Evolutionary conservation across 805 yeast genomes (phyloP), one percentile per base, ranked within the genome.

Genomic region (Sungouiella blattae): DNA sequence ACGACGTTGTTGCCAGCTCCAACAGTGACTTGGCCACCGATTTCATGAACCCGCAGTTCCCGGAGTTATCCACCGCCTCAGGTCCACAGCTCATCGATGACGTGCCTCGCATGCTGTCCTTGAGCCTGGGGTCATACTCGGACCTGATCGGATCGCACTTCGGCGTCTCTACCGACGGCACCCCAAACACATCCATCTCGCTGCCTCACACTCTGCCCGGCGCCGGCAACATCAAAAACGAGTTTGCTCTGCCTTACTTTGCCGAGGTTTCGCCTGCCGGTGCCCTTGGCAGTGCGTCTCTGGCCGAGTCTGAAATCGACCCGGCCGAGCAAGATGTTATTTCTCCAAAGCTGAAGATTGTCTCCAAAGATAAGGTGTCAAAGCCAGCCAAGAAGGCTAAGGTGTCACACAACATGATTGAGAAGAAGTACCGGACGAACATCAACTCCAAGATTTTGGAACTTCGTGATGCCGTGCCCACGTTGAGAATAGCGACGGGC

Each of bases 351-450:
- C 16, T 13, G 26, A 17, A 25, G 26, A 26, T 26, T 12, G 21
- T 23, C 6, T 4, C 23, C 28, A 32, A 34, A 31, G 32, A 31
- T 28, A 58, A 55, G 39, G 55, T 66, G 13, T 34, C 63, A 4
- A 77, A 75, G 46, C 74, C 77, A 4, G 69, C 62, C 41, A 67
- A 67, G 39, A 78, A 77, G 55, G 75, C 73, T 36, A 73, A 81
- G 58, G 68, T 80, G 1, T 73, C 86, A 6, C 94, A 85, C 60
- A 85, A 84, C 52, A 77, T 83, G 69, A 80, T 85, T 46, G 94
- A 86, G 54, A 84, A 84, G 60, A 80, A 83, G 52, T 86, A 86
- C 58, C 61, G 94, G 47, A 80, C 85, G 14, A 84, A 85, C 51
- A 82, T 85, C 46, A 85, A 83, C 50, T 68, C 81, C 35, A 82